phyloP scores from a whole-genome alignment of 345 rosid genomes.

The Corchorus capsularis region DNA sequence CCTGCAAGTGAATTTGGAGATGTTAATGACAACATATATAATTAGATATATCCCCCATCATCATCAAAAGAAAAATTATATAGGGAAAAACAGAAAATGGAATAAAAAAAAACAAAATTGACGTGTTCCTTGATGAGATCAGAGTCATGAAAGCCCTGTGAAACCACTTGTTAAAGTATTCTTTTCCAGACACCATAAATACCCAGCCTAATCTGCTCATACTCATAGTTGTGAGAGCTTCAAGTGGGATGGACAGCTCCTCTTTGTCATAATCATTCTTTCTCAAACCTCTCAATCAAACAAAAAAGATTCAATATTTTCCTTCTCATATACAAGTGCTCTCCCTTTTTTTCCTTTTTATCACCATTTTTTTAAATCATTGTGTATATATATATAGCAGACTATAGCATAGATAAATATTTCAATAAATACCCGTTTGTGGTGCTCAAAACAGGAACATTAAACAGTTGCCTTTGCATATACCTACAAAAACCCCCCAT shows the following conservation, averaged over 20 bases:
- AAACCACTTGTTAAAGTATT: neutral
- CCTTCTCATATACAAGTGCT: neutral
- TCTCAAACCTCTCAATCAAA: neutral
- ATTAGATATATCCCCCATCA: too few relatives aligned
- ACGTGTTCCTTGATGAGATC: neutral
- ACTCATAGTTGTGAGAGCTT: slow-evolving; percentile 3
- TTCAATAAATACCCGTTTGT: neutral
- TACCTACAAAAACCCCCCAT: neutral
- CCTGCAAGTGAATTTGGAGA: too few relatives aligned
- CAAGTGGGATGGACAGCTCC: slow-evolving; percentile 1
- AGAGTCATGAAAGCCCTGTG: neutral
- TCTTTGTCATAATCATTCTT: neutral
- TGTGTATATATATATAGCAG: too few relatives aligned
- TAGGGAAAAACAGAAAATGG: too few relatives aligned
- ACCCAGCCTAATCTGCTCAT: neutral
- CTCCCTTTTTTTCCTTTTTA: neutral
- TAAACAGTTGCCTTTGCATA: neutral
- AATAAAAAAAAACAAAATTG: neutral
- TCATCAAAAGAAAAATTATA: too few relatives aligned
- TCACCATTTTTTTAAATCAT: too few relatives aligned
- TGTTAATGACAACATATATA: too few relatives aligned
- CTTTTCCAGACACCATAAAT: slow-evolving; percentile 11
- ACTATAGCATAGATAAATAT: too few relatives aligned
- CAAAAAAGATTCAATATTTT: neutral
- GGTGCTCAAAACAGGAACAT: neutral